Evolutionary conservation across 345 rosid genomes (phyloP).

Genomic region (Eucalyptus urophylla): DNA sequence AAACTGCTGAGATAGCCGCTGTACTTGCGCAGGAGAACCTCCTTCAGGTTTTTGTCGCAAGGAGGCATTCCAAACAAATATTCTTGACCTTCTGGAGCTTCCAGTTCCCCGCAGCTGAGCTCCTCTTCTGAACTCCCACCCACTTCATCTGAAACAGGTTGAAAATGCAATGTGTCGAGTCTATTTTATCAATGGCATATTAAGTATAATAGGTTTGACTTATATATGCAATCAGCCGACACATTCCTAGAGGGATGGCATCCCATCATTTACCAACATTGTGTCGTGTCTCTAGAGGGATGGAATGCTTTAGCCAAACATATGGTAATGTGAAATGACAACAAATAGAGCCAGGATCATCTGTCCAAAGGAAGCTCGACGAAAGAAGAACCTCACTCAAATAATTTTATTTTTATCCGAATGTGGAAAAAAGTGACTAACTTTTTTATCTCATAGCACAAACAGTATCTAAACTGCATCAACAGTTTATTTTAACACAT

Average conservation of each 20-base stretch:
- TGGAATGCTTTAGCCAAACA: neutral
- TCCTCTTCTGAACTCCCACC: slow-evolving; percentile 36
- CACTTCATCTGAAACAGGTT: slow-evolving; percentile 18
- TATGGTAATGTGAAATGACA: neutral
- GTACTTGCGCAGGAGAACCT: slow-evolving; percentile 41
- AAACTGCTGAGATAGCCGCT: slow-evolving; percentile 43
- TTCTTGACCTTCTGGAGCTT: slow-evolving; percentile 16
- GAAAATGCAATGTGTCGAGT: neutral
- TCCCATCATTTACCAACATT: neutral
- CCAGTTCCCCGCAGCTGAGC: slow-evolving; percentile 28
- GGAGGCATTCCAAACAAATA: neutral
- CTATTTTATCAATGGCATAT: neutral
- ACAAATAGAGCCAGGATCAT: neutral
- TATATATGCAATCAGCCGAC: neutral
- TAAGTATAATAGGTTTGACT: neutral
- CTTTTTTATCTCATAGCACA: neutral
- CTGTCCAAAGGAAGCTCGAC: neutral
- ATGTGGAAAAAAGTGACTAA: neutral
- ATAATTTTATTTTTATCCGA: neutral
- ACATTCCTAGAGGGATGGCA: neutral
- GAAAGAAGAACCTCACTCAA: neutral
- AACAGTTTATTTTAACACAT: neutral
- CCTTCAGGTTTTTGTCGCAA: slow-evolving; percentile 19
- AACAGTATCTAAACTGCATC: neutral
- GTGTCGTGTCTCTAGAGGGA: neutral